These are phyloP conservation scores for Exsudoporus floridanus DNA, from an alignment of 1,284 basidiomycete species.

Conservation along the genomic window DNA sequence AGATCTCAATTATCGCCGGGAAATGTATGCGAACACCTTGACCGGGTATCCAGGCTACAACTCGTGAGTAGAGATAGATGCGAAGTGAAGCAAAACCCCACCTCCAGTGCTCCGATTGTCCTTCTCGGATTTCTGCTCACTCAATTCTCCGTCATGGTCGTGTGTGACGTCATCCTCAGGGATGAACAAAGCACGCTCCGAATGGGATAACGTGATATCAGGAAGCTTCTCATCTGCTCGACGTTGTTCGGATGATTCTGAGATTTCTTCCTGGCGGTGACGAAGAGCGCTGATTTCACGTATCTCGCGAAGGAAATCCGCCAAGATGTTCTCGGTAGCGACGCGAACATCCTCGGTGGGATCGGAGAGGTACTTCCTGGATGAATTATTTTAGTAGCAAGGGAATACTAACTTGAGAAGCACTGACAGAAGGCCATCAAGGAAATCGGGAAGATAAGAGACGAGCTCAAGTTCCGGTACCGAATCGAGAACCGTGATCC, in stretches of 20 bases:
- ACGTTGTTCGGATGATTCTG: slow-evolving; percentile 42
- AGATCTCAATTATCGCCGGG: slow-evolving; percentile 89
- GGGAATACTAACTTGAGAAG: slow-evolving; percentile 6
- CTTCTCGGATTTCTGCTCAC: slow-evolving; percentile 46
- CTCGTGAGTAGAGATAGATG: slow-evolving; percentile 24
- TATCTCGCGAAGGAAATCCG: slow-evolving; percentile 93
- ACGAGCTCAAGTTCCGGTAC: slow-evolving; percentile 96
- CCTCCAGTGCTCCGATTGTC: slow-evolving; percentile 66
- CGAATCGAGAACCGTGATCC: slow-evolving; percentile 95
- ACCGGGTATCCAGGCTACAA: slow-evolving; percentile 82
- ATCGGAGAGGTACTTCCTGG: slow-evolving; percentile 92
- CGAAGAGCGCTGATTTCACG: slow-evolving; percentile 79
- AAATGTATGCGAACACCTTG: slow-evolving; percentile 93
- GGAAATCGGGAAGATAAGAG: slow-evolving; percentile 90
- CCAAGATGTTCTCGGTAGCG: slow-evolving; percentile 87
- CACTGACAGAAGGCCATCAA: slow-evolving; percentile 91
- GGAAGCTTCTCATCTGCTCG: slow-evolving; percentile 47
- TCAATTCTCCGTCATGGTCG: slow-evolving; percentile 45
- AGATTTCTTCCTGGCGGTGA: slow-evolving; percentile 57
- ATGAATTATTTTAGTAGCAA: slow-evolving; percentile 12
- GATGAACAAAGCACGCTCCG: slow-evolving; percentile 53
- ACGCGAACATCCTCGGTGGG: slow-evolving; percentile 92
- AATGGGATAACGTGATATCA: slow-evolving; percentile 48
- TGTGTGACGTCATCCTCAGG: slow-evolving; percentile 50
- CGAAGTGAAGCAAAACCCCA: slow-evolving; percentile 33